A percentile compares a stretch with the other conserved stretches of the same genome.
These are phyloP conservation scores for Colletotrichum sidae DNA, from an alignment of 2,329 filamentous ascomycete species.

Conservation along the genomic window DNA sequence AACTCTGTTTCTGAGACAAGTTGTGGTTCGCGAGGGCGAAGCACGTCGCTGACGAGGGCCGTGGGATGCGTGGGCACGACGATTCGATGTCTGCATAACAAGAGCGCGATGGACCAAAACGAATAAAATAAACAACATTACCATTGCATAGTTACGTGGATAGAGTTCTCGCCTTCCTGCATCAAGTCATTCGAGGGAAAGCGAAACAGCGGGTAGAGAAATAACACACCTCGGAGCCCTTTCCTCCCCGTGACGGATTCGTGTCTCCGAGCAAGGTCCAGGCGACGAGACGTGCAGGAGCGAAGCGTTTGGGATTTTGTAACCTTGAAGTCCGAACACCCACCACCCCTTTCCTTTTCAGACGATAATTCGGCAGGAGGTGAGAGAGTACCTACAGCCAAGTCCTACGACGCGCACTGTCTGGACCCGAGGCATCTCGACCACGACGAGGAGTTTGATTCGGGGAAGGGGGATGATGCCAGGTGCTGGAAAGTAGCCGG, in stretches of 20 bases:
- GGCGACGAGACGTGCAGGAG: slow-evolving; percentile 25
- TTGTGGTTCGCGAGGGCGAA: no score
- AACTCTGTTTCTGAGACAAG: no score
- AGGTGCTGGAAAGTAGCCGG: not conserved
- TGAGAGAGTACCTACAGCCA: not conserved
- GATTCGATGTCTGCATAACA: no score
- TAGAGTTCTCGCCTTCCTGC: slow-evolving; percentile 11
- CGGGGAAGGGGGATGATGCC: not conserved
- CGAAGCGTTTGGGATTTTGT: slow-evolving; percentile 25
- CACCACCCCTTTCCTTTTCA: not conserved
- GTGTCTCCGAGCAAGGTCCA: slow-evolving; percentile 15
- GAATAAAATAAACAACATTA: no score
- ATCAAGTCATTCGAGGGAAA: not conserved
- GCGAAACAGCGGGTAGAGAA: no score
- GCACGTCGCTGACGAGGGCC: no score
- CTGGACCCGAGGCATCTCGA: slow-evolving; percentile 12
- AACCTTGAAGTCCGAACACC: slow-evolving; percentile 23
- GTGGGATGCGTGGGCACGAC: no score
- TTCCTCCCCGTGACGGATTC: not conserved
- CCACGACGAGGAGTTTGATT: slow-evolving; percentile 2
- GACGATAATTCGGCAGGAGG: not conserved
- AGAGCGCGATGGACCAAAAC: no score
- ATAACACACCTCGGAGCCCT: not conserved
- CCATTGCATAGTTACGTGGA: no score
- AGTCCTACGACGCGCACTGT: slow-evolving; percentile 15